These are phyloP conservation scores for Komagataella phaffii DNA, from an alignment of 805 yeast species.

Conservation along the genomic window DNA sequence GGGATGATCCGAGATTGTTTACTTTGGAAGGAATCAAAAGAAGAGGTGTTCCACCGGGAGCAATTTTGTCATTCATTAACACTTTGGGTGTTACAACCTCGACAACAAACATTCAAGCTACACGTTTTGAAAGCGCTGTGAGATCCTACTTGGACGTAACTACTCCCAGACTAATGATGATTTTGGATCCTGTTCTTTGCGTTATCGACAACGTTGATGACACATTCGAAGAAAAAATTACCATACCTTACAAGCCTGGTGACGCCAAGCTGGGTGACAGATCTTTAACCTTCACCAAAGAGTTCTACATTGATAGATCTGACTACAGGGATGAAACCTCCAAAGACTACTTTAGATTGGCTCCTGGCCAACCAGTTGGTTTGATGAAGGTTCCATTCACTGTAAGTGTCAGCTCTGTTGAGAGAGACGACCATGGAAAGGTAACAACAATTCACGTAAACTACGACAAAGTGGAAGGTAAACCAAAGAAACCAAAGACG, in stretches of 20 bases:
- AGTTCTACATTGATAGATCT: slow-evolving; percentile 71
- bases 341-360: slow-evolving; percentile 79
- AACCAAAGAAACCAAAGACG: slow-evolving; percentile 77
- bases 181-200: slow-evolving; percentile 76
- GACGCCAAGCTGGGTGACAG: slow-evolving; percentile 62
- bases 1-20: slow-evolving; percentile 97
- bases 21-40: slow-evolving; percentile 91
- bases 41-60: slow-evolving; percentile 99
- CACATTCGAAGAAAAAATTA: slow-evolving; percentile 54
- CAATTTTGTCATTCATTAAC: slow-evolving; percentile 82
- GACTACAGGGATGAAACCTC: slow-evolving; percentile 66
- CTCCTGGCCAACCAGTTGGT: slow-evolving; percentile 93
- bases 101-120: slow-evolving; percentile 80
- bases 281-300: slow-evolving; percentile 62
- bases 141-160: slow-evolving; percentile 80
- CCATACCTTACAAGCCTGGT: slow-evolving; percentile 88
- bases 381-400: slow-evolving; percentile 82
- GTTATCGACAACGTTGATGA: slow-evolving; percentile 72
- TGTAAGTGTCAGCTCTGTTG: slow-evolving; percentile 56
- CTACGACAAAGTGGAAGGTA: slow-evolving; percentile 52
- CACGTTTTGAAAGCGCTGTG: slow-evolving; percentile 80
- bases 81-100: slow-evolving; percentile 95
- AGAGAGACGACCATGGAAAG: slow-evolving; percentile 46
- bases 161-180: slow-evolving; percentile 91
- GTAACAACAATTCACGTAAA: slow-evolving; percentile 63